Percentiles rank a stretch among this genome's conserved stretches.
Conservation (phyloP, 2,329 filamentous ascomycete genomes). For the Tolypocladium ophioglossoides region DNA sequence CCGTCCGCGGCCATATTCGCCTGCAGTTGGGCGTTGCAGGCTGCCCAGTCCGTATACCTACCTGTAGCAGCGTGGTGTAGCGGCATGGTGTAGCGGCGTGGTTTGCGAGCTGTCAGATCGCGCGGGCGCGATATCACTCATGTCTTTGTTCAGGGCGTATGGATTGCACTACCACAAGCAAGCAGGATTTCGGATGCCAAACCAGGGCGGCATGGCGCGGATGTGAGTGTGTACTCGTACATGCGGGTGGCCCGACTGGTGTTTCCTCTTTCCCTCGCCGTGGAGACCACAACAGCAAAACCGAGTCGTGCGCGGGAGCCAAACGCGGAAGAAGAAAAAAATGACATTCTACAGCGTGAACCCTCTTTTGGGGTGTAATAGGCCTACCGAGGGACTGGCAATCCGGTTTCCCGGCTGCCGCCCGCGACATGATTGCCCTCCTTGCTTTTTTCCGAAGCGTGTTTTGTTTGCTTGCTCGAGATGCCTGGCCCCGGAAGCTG, state of each 20-base stretch:
- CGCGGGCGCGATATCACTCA: background rate
- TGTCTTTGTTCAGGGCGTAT: background rate
- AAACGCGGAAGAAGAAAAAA: background rate
- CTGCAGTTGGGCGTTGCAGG: background rate
- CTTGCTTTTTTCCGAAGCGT: background rate
- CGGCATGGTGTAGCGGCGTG: too few species aligned
- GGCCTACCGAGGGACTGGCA: background rate
- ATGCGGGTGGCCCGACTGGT: background rate
- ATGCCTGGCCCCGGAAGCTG: background rate
- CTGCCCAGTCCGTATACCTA: too few species aligned
- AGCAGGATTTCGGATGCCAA: background rate
- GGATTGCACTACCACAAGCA: background rate
- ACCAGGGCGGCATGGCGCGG: background rate
- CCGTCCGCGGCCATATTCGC: background rate
- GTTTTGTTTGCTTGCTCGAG: background rate
- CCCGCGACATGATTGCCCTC: background rate
- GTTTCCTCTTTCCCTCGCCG: background rate
- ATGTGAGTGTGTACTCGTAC: background rate
- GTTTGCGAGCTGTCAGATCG: background rate
- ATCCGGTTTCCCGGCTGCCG: background rate
- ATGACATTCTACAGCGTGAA: background rate
- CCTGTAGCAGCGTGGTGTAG: too few species aligned
- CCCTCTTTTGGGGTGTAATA: background rate
- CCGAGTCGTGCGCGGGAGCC: background rate
- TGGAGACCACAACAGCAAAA: background rate